These are phyloP conservation scores for Musa acuminata DNA, from an alignment of 176 grass and related monocot species.

Conservation along the genomic window DNA sequence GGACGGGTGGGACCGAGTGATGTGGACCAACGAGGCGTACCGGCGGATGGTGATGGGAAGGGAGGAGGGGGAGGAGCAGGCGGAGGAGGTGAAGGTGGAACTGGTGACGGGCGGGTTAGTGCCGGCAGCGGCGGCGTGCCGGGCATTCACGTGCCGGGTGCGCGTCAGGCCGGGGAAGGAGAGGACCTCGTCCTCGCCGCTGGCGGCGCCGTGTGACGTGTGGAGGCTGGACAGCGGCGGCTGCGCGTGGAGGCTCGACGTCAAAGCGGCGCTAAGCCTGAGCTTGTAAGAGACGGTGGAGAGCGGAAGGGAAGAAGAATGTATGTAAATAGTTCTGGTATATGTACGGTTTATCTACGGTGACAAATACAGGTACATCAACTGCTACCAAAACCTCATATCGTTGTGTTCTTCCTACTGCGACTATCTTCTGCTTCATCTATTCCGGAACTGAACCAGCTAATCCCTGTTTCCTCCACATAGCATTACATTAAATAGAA, in stretches of 20 bases:
- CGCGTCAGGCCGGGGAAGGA: constrained; percentile 27
- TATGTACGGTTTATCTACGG: too few relatives aligned
- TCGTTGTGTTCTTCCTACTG: too few relatives aligned
- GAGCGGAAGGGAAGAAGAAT: too few relatives aligned
- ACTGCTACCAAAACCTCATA: too few relatives aligned
- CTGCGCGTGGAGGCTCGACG: constrained; percentile 63
- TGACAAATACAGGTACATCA: too few relatives aligned
- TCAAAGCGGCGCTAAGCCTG: constrained; percentile 66
- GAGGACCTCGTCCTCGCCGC: constrained; percentile 11
- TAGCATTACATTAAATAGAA: too few relatives aligned
- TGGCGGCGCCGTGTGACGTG: constrained; percentile 82
- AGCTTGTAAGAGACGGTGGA: not conserved
- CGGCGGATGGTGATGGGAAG: constrained; percentile 7
- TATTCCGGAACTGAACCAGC: too few relatives aligned
- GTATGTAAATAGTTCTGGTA: too few relatives aligned
- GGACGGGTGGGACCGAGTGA: constrained; percentile 57
- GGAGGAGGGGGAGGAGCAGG: not conserved
- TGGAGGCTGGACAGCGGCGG: constrained; percentile 47
- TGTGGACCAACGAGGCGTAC: constrained; percentile 48
- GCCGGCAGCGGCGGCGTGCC: constrained; percentile 52
- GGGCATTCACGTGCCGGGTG: constrained; percentile 46
- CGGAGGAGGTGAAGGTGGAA: constrained; percentile 27
- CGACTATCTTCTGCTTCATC: too few relatives aligned
- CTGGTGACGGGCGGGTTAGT: constrained; percentile 30
- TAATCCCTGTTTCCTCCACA: too few relatives aligned